Evolutionary conservation across 2,329 filamentous ascomycete species (phyloP), one percentile per base, ranked within the genome.

Genomic region (Penicillium sp.): DNA sequence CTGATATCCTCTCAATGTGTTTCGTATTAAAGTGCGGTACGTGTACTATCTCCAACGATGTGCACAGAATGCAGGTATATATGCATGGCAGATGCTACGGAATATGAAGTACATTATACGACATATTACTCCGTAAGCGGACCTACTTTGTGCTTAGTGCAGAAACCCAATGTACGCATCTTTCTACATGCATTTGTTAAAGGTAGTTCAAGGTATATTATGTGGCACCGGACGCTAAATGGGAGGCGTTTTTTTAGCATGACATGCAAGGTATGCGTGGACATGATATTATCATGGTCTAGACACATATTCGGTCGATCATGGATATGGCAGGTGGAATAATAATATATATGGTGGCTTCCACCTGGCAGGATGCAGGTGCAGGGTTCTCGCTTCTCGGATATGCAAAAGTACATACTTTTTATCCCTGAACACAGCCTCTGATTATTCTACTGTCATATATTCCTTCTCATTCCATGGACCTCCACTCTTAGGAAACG

Each of bases 341-440:
- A n/a, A 33, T 45, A 33, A 22, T 33, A 19, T 26, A 31, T 36
- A 56, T 37, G 12, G 12, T 58, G 12, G 33, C 25, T 33, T 42
- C 26, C 17, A 25, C 56, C 53, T 53, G 40, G 46, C 37, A 56
- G 10, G n/a, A 28, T 31, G 35, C 28, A 50, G 11, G 16, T 37
- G 22, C 40, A 59, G 45, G 49, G 53, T 41, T 45, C 17, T 53
- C 28, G 36, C 30, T 50, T 50, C 45, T 46, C 42, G 41, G 43
- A 31, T 5, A 26, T 16, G 6, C 26, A n/a, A 8, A 31, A 30
- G 28, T 30, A 19, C 33, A 19, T 25, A 45, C 43, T n/a, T n/a
- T n/a, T n/a, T n/a, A 14, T 46, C 26, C 16, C 17, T 10, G 11
- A 19, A 10, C 14, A 41, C 38, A 41, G 19, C 0, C 12, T 33